Conservation (phyloP, 139 green algal genomes). For the Edaphochlamys debaryana region DNA sequence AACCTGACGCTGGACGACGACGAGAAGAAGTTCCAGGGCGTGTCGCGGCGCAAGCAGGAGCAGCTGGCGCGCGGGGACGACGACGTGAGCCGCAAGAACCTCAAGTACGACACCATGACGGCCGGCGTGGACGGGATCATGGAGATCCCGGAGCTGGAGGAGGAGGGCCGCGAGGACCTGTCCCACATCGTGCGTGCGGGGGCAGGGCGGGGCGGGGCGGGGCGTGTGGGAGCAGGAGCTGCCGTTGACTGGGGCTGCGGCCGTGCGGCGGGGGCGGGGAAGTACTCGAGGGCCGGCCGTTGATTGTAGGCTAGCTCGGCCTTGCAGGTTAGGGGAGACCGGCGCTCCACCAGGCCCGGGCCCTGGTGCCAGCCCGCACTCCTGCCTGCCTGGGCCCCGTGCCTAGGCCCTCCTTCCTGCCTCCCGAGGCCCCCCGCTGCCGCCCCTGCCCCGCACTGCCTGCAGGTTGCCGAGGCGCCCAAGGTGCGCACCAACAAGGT, state of each 20-base stretch:
- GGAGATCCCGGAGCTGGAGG: conserved; percentile 66
- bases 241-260: not conserved
- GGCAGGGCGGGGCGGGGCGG: not conserved
- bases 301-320: too few species aligned
- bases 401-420: too few species aligned
- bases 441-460: not conserved
- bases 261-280: too few species aligned
- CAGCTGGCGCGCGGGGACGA: conserved; percentile 49
- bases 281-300: too few species aligned
- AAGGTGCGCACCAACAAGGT: conserved; percentile 57
- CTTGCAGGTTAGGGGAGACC: too few species aligned
- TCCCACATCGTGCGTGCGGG: conserved; percentile 49
- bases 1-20: conserved; percentile 6
- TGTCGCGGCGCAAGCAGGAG: conserved; percentile 59
- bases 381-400: too few species aligned
- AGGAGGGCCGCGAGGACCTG: conserved; percentile 68
- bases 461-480: conserved; percentile 60
- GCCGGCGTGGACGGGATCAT: conserved; percentile 39
- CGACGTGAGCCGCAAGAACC: conserved; percentile 33
- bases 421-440: not conserved
- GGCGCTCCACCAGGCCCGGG: too few species aligned
- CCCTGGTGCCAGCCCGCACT: too few species aligned
- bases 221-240: not conserved
- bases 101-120: conserved; percentile 47
- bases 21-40: conserved; percentile 35